These are phyloP conservation scores for Salvia sclarea DNA, from an alignment of 305 asterid genomes.

Conservation along the genomic window DNA sequence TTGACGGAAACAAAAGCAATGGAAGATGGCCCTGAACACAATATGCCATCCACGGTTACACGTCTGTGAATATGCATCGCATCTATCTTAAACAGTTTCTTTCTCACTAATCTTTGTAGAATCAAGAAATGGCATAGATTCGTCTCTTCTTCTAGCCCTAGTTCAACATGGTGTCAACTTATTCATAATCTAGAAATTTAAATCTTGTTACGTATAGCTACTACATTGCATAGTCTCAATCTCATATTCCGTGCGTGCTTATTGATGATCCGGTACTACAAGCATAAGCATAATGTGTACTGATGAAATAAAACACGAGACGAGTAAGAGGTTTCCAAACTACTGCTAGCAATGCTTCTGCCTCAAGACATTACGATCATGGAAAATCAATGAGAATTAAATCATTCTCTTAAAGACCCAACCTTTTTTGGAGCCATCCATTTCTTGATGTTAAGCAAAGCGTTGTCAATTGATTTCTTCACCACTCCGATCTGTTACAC, in stretches of 20 bases:
- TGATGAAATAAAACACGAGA: conserved; percentile 2
- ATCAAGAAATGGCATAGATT: neutral
- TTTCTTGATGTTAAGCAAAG: conserved; percentile 52
- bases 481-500: conserved; percentile 68
- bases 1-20: conserved; percentile 64
- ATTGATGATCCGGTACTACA: neutral
- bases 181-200: neutral
- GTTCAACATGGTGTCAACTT: neutral
- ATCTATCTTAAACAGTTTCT: conserved; percentile 6
- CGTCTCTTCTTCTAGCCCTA: conserved; percentile 2
- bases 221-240: neutral
- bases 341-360: no score
- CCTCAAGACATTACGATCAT: neutral
- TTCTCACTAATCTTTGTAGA: neutral
- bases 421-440: conserved; percentile 93
- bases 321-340: neutral
- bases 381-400: neutral
- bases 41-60: conserved; percentile 27
- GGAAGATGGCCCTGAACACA: conserved; percentile 62
- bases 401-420: neutral
- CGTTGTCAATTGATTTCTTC: conserved; percentile 60
- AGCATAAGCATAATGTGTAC: neutral
- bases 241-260: neutral
- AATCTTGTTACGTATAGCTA: neutral
- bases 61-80: neutral